Evolutionary conservation across 495 filamentous ascomycete genomes (phyloP).

Genomic region (Alectoria sarmentosa): DNA sequence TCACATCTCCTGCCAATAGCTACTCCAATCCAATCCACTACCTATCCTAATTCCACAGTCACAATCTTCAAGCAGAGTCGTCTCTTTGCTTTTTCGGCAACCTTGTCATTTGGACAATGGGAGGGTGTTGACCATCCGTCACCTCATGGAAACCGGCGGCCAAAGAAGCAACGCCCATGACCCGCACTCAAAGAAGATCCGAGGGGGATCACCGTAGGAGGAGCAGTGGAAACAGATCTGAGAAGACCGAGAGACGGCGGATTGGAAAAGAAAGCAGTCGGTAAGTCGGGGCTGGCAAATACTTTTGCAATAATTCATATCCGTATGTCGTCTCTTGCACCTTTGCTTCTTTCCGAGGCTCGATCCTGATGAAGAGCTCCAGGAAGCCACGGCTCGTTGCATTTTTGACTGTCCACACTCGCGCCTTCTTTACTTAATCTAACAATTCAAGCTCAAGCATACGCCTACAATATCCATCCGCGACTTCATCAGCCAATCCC

Average conservation of each 20-base stretch:
- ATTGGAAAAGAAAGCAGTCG: neutral
- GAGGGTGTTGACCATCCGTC: slow-evolving; percentile 5
- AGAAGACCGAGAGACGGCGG: neutral
- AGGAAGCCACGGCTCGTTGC: neutral
- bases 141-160: slow-evolving; percentile 20
- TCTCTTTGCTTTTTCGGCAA: neutral
- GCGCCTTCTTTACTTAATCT: neutral
- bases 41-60: neutral
- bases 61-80: neutral
- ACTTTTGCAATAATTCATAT: neutral
- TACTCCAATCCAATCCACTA: neutral
- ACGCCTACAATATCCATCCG: neutral
- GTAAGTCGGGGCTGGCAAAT: neutral
- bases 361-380: neutral
- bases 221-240: neutral
- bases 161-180: slow-evolving; percentile 27
- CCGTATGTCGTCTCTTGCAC: neutral
- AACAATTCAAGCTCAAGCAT: slow-evolving; percentile 4
- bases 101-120: neutral
- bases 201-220: slow-evolving; percentile 7
- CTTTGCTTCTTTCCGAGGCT: neutral
- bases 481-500: neutral
- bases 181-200: slow-evolving; percentile 14
- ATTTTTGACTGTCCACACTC: neutral
- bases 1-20: too few species aligned